Evolutionary conservation across 495 filamentous ascomycete genomes (phyloP).

Genomic region (Daldinia caldariorum): DNA sequence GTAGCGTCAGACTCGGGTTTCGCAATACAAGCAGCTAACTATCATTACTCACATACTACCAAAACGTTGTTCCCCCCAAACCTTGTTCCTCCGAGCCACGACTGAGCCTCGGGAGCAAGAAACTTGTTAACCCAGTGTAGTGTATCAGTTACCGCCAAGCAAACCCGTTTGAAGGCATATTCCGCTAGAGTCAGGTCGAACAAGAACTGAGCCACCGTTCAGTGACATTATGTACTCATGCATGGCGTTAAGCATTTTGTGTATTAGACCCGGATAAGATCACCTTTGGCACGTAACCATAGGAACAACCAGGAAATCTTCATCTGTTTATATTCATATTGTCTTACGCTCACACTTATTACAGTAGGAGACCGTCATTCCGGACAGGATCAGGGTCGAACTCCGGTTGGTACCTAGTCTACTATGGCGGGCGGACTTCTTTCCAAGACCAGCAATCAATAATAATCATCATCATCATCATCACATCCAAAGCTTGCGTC

Average conservation of each 20-base stretch:
- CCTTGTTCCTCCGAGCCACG: slow-evolving; percentile 25
- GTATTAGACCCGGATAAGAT: slow-evolving; percentile 27
- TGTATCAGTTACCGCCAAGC: slow-evolving; percentile 4
- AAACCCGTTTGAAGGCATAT: slow-evolving; percentile 14
- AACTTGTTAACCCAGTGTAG: slow-evolving; percentile 18
- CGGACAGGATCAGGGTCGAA: slow-evolving; percentile 32
- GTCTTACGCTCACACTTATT: slow-evolving; percentile 7
- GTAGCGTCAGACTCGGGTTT: not conserved
- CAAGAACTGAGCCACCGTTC: slow-evolving; percentile 24
- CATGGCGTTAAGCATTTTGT: slow-evolving; percentile 19
- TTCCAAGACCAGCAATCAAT: slow-evolving; percentile 31
- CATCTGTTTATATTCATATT: slow-evolving; percentile 18
- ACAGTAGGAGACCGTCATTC: slow-evolving; percentile 13
- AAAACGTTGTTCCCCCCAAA: not conserved
- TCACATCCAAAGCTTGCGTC: not conserved
- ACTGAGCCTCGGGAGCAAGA: slow-evolving; percentile 32
- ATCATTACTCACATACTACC: slow-evolving; percentile 23
- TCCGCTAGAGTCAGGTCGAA: slow-evolving; percentile 4
- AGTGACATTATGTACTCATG: slow-evolving; percentile 10
- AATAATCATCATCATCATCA: not conserved
- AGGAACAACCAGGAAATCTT: slow-evolving; percentile 8
- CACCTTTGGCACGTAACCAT: slow-evolving; percentile 17
- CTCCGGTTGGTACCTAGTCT: slow-evolving; percentile 26
- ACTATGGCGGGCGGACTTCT: slow-evolving; percentile 28
- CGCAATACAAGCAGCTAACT: not conserved